These are phyloP conservation scores for Paramyrothecium sp. DNA, from an alignment of 2,329 filamentous ascomycete species.

Conservation along the genomic window DNA sequence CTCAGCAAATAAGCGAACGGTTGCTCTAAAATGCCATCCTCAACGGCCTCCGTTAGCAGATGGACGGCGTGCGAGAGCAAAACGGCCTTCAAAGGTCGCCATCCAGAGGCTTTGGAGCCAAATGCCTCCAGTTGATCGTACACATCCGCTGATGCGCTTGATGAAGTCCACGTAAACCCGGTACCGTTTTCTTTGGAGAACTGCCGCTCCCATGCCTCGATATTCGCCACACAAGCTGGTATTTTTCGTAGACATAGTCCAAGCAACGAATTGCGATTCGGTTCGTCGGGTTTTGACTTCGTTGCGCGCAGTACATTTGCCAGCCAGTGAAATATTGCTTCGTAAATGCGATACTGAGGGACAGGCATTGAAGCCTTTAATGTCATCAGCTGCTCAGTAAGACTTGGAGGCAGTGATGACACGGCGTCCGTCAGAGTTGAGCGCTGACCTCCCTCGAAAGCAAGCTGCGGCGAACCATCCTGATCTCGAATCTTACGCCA, in stretches of 20 bases:
- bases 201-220: slow-evolving; percentile 30
- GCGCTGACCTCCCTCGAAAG: slow-evolving; percentile 11
- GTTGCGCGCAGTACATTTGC: slow-evolving; percentile 26
- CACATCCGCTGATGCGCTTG: slow-evolving; percentile 25
- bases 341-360: slow-evolving; percentile 26
- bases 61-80: slow-evolving; percentile 28
- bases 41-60: slow-evolving; percentile 24
- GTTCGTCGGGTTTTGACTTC: slow-evolving; percentile 11
- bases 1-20: slow-evolving; percentile 23
- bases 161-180: slow-evolving; percentile 22
- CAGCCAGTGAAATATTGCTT: slow-evolving; percentile 30
- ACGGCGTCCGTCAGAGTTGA: neutral
- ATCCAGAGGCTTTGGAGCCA: slow-evolving; percentile 24
- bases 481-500: slow-evolving; percentile 22
- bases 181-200: slow-evolving; percentile 16
- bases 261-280: slow-evolving; percentile 29
- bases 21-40: slow-evolving; percentile 27
- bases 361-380: neutral
- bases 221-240: slow-evolving; percentile 25
- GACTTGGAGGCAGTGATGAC: neutral
- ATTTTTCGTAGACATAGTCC: slow-evolving; percentile 34
- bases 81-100: slow-evolving; percentile 30
- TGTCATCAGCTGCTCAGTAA: neutral
- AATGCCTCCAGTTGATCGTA: slow-evolving; percentile 33
- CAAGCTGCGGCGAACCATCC: slow-evolving; percentile 15